These are phyloP conservation scores for Rhizopus arrhizus DNA, from an alignment of 371 early-diverging fungal genomes.

Conservation along the genomic window DNA sequence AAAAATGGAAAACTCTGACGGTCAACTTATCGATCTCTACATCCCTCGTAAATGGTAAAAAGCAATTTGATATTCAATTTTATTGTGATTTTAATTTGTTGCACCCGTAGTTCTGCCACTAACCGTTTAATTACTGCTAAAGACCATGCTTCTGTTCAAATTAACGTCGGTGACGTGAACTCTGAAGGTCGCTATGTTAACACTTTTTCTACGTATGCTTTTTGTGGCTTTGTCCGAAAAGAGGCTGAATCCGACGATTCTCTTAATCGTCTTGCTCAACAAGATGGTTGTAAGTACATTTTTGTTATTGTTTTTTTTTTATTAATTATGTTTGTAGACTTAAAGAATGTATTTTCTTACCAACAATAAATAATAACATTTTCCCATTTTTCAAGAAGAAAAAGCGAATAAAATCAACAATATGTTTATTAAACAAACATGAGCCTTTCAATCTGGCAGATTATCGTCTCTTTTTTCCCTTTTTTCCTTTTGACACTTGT, in stretches of 20 bases:
- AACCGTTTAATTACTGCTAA: conserved; percentile 63
- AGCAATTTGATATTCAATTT: conserved; percentile 13
- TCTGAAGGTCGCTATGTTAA: conserved; percentile 82
- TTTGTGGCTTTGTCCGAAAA: conserved; percentile 92
- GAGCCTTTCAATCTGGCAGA: too few relatives aligned
- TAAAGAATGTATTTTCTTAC: conserved; percentile 58
- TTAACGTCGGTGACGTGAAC: conserved; percentile 96
- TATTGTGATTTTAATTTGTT: not conserved
- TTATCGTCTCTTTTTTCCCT: conserved; percentile 33
- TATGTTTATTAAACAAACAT: not conserved
- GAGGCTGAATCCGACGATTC: conserved; percentile 95
- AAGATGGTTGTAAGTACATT: conserved; percentile 73
- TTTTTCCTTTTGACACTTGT: conserved; percentile 29
- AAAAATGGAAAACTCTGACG: conserved; percentile 72
- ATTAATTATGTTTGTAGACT: conserved; percentile 28
- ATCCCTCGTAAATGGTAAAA: conserved; percentile 93
- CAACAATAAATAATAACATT: conserved; percentile 37
- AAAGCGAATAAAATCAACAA: too few relatives aligned
- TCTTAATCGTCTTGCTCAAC: conserved; percentile 92
- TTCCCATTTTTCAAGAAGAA: too few relatives aligned
- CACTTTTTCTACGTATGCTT: conserved; percentile 84
- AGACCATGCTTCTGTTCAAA: conserved; percentile 98
- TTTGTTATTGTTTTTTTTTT: not conserved
- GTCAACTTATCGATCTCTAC: conserved; percentile 87
- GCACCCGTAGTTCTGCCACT: conserved; percentile 47